Percentiles rank a stretch among this genome's conserved stretches.
Evolutionary conservation across 257 asterid genomes (phyloP).

Genomic region (Nicotiana attenuata): DNA sequence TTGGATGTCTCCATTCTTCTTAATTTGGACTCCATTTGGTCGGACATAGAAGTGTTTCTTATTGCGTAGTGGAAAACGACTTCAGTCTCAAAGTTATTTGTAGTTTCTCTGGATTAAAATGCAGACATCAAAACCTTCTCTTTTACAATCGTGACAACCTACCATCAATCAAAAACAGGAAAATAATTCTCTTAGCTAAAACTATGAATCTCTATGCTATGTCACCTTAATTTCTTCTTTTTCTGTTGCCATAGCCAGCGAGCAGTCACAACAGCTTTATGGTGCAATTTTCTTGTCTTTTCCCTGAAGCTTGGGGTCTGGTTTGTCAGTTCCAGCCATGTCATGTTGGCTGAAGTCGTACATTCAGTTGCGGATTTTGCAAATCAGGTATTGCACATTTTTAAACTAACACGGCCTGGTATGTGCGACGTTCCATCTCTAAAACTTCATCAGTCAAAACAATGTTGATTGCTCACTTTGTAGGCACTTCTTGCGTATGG

Average conservation of each 20-base stretch:
- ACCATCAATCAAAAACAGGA: background rate
- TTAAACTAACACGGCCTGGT: background rate
- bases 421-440: background rate
- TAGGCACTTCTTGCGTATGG: slow-evolving; percentile 99
- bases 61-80: background rate
- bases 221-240: slow-evolving; percentile 13
- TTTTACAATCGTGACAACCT: background rate
- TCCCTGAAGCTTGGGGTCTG: slow-evolving; percentile 98
- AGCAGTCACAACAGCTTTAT: slow-evolving; percentile 94
- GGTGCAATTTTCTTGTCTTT: slow-evolving; percentile 98
- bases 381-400: slow-evolving; percentile 59
- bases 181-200: background rate
- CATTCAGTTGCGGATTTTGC: slow-evolving; percentile 99
- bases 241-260: slow-evolving; percentile 55
- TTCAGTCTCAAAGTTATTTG: background rate
- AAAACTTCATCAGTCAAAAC: background rate
- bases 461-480: background rate
- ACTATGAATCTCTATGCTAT: background rate
- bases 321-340: slow-evolving; percentile 92
- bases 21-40: background rate
- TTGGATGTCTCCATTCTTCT: background rate
- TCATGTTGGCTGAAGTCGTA: slow-evolving; percentile 87
- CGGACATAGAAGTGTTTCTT: background rate
- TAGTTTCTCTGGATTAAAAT: slow-evolving; percentile 1
- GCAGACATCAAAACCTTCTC: background rate